Percentiles rank a stretch among this genome's conserved stretches.
These are phyloP conservation scores for Myriosclerotinia scirpicola DNA, from an alignment of 2,329 filamentous ascomycete species.

Conservation along the genomic window DNA sequence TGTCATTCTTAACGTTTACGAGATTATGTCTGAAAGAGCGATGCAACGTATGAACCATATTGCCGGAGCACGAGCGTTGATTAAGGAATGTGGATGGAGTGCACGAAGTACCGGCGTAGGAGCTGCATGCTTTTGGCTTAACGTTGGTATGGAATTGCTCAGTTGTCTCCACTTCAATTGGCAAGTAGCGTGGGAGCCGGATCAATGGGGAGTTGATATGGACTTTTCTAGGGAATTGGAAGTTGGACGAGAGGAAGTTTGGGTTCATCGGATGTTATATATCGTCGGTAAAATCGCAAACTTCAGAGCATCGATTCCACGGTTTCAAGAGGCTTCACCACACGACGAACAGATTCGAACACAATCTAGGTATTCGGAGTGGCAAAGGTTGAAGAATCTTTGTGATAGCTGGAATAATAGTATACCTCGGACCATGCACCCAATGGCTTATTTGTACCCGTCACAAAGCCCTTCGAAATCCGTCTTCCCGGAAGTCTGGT, in stretches of 20 bases:
- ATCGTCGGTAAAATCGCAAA: conserved; percentile 85
- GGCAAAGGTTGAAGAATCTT: conserved; percentile 75
- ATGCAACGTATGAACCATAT: conserved; percentile 86
- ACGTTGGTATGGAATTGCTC: conserved; percentile 86
- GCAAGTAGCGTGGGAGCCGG: conserved; percentile 83
- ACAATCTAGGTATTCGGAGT: conserved; percentile 69
- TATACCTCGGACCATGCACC: conserved; percentile 83
- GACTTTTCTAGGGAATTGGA: conserved; percentile 60
- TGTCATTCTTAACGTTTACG: conserved; percentile 86
- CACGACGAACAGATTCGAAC: conserved; percentile 64
- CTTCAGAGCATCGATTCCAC: conserved; percentile 70
- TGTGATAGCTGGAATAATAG: conserved; percentile 79
- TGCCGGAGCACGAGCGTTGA: conserved; percentile 77
- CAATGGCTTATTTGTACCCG: conserved; percentile 73
- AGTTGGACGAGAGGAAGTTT: conserved; percentile 71
- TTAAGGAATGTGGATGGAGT: conserved; percentile 89
- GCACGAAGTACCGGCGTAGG: conserved; percentile 76
- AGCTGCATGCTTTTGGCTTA: conserved; percentile 90
- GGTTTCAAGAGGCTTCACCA: conserved; percentile 57
- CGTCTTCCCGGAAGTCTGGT: conserved; percentile 85
- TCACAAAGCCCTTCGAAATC: conserved; percentile 68
- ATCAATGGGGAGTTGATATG: conserved; percentile 85
- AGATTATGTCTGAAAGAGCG: conserved; percentile 83
- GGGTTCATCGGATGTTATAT: conserved; percentile 87
- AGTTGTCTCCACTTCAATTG: conserved; percentile 86